Conservation (phyloP, 805 yeast genomes). For the Kuraishia piskuri region DNA sequence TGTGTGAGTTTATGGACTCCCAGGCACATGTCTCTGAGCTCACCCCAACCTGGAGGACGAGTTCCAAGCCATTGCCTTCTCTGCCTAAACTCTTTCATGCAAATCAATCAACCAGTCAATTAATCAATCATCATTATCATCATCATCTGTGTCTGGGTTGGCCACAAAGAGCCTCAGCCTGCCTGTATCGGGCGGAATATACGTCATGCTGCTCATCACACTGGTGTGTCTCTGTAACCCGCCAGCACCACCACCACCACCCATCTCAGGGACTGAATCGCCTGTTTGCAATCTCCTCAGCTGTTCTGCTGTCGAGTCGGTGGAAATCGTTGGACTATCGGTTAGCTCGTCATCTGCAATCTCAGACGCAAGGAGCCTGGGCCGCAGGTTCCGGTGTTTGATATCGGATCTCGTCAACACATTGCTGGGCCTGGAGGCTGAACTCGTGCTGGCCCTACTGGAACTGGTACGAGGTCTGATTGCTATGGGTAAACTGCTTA, state of each 20-base stretch:
- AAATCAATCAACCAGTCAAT: too few relatives aligned
- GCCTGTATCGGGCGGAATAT: conserved; percentile 21
- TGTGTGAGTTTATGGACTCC: too few relatives aligned
- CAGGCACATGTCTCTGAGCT: too few relatives aligned
- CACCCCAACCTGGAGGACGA: too few relatives aligned
- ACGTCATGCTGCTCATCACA: conserved; percentile 19
- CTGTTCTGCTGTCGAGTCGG: conserved; percentile 22
- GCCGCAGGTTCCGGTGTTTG: conserved; percentile 55
- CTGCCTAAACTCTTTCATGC: too few relatives aligned
- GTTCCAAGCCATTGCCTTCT: too few relatives aligned
- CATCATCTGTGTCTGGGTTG: conserved; percentile 46
- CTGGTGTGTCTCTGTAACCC: conserved; percentile 25
- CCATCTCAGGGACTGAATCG: conserved; percentile 8
- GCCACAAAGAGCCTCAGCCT: conserved; percentile 43
- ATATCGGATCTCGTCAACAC: conserved; percentile 29
- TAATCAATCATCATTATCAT: conserved; percentile 13
- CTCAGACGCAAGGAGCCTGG: conserved; percentile 66
- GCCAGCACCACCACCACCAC: conserved; percentile 4
- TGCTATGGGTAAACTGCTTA: conserved; percentile 47
- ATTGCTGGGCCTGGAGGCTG: conserved; percentile 6
- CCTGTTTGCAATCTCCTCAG: conserved; percentile 12
- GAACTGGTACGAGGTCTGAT: conserved; percentile 34
- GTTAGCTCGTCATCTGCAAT: conserved; percentile 54
- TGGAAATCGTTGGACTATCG: conserved; percentile 21
- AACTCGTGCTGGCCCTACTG: conserved; percentile 4